A percentile compares a stretch with the other conserved stretches of the same genome.
Evolutionary conservation across 1,284 basidiomycete genomes (phyloP).

Genomic region (Cryptococcus jaspeensis): DNA sequence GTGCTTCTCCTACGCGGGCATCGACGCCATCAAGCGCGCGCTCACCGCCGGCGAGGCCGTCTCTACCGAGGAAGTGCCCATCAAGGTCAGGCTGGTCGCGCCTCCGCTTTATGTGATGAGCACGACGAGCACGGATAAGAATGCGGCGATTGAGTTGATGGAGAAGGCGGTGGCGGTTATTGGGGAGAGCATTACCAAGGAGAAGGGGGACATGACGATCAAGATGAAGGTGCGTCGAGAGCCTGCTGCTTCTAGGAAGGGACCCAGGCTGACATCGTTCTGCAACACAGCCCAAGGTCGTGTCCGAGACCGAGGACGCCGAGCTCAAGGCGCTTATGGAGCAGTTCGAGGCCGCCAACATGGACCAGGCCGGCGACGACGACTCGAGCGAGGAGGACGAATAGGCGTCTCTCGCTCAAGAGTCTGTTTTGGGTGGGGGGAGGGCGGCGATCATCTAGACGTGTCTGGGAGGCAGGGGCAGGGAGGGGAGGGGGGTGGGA

Average conservation of each 20-base stretch:
- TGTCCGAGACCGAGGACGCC: constrained; percentile 94
- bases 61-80: constrained; percentile 86
- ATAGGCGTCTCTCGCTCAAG: constrained; percentile 4
- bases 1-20: constrained; percentile 95
- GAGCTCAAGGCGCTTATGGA: constrained; percentile 94
- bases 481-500: neutral
- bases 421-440: too few species aligned
- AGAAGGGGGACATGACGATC: constrained; percentile 81
- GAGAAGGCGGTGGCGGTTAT: constrained; percentile 93
- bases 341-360: constrained; percentile 85
- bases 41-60: constrained; percentile 81
- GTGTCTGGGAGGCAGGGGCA: too few species aligned
- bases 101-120: constrained; percentile 95
- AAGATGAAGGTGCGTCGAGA: constrained; percentile 86
- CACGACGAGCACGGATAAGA: constrained; percentile 96
- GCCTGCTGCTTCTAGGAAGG: neutral
- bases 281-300: constrained; percentile 78
- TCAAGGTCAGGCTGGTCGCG: constrained; percentile 95
- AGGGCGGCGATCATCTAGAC: too few species aligned
- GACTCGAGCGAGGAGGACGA: constrained; percentile 52
- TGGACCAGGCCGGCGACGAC: constrained; percentile 90
- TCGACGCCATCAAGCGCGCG: constrained; percentile 94
- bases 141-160: constrained; percentile 85
- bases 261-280: neutral
- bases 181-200: constrained; percentile 74